Evolutionary conservation across 164 flowering plant genomes (phyloP).

Genomic region (Pachysandra terminalis): DNA sequence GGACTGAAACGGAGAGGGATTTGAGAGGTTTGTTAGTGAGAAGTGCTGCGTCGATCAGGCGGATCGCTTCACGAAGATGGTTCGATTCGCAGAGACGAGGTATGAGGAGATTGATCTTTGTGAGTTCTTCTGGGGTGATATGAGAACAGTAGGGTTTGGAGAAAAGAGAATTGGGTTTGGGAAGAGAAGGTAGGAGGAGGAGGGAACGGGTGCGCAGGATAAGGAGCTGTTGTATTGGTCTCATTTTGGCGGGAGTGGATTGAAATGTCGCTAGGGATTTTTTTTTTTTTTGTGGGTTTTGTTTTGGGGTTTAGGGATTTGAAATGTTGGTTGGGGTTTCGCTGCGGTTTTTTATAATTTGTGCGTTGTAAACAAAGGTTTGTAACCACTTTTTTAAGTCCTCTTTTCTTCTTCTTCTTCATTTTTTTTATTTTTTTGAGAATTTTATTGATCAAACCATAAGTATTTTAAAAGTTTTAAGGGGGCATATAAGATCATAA

Average conservation of each 20-base stretch:
- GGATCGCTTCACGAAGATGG: conserved; percentile 35
- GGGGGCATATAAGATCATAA: too few relatives aligned
- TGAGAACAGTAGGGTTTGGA: background rate
- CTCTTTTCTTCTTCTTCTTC: too few relatives aligned
- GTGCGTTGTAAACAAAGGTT: too few relatives aligned
- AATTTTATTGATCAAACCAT: too few relatives aligned
- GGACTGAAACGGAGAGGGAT: conserved; percentile 32
- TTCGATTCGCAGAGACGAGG: conserved; percentile 44
- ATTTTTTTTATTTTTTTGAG: too few relatives aligned
- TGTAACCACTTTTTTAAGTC: too few relatives aligned
- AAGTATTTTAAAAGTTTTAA: too few relatives aligned
- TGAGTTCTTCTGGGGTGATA: conserved; percentile 31
- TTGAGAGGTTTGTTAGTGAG: conserved; percentile 31
- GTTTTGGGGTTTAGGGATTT: background rate
- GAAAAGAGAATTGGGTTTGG: background rate
- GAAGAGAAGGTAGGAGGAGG: background rate
- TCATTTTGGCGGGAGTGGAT: background rate
- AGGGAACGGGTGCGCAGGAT: background rate
- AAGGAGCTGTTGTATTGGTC: background rate
- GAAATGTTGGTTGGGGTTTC: too few relatives aligned
- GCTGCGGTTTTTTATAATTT: too few relatives aligned
- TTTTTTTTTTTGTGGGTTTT: too few relatives aligned
- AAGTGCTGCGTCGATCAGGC: conserved; percentile 33
- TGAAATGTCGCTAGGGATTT: background rate
- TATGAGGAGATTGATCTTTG: conserved; percentile 35